Evolutionary conservation across 2,329 filamentous ascomycete genomes (phyloP), one percentile per base, ranked within the genome.

Genomic region (Rutstroemia sp.): DNA sequence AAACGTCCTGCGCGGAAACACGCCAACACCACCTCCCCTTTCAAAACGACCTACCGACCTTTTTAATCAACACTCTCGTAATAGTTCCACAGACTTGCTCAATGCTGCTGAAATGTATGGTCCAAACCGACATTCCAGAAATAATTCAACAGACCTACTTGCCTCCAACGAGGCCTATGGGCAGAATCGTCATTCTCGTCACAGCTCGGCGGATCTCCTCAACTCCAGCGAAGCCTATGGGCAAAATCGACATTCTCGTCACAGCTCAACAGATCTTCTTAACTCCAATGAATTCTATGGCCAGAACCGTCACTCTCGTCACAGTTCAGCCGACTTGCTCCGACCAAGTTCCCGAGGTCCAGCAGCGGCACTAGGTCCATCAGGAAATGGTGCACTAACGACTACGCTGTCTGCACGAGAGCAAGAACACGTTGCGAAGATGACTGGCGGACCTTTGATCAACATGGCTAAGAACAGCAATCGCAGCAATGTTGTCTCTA

Each of bases 381-480:
- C 59, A 23, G 63, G 63, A 6, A 60, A 55, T 57, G 75, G 75
- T 49, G 77, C 82, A 61, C 72, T 79, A 23, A 77, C 80, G 8
- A 72, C 75, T 0, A 81, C 86, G 57, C 76, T 96, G n/a, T 91
- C 88, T 19, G 91, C 91, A 17, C 83, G 87, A 16, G 91, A 96
- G 70, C 91, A 95, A 69, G 89, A 95, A 71, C 87, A 95, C 63
- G 80, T 95, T n/a, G 88, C 91, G 9, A 83, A 88, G 39, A 78
- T 89, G 63, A 95, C 90, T 0, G 88, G 88, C 1, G 84, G 83
- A 0, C 88, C 91, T 0, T 75, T 95, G 50, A 75, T 95, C 68
- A 80, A 79, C 4, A 79, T 79, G 50, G 60, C 79, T 78, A 58
- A 72, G 74, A 45, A 74, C 75, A 54, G 72, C 76, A 60, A 61